Evolutionary conservation across 176 grass and related monocot genomes (phyloP).

Genomic region (Bothriochloa decipiens): DNA sequence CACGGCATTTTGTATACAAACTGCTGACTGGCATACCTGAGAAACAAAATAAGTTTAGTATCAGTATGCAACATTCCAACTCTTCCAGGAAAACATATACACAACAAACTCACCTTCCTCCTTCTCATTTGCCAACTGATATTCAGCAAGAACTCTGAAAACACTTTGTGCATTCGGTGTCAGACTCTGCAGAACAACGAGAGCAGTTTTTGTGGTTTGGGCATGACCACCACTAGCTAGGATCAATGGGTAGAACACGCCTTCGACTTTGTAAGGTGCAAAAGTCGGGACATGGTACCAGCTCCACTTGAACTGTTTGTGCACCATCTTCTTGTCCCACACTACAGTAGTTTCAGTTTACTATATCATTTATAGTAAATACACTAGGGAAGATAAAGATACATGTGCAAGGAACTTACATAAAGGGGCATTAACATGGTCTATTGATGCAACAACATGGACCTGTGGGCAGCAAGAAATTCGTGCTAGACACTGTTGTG

Average conservation of each 20-base stretch:
- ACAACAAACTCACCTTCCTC: constrained; percentile 72
- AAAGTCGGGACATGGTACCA: constrained; percentile 93
- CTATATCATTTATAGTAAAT: constrained; percentile 34
- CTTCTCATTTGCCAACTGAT: constrained; percentile 85
- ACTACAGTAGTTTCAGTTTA: constrained; percentile 54
- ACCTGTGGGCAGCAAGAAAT: constrained; percentile 78
- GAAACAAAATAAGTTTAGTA: constrained; percentile 36
- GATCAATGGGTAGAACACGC: constrained; percentile 80
- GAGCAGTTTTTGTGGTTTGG: constrained; percentile 86
- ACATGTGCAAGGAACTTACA: constrained; percentile 62
- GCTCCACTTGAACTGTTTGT: constrained; percentile 84
- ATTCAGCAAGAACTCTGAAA: constrained; percentile 89
- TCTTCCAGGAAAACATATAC: constrained; percentile 4
- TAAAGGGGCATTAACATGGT: constrained; percentile 90
- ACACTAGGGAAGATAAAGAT: constrained; percentile 5
- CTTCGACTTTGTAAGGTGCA: constrained; percentile 81
- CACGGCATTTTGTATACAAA: constrained; percentile 90
- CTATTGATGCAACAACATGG: constrained; percentile 71
- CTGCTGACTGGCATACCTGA: constrained; percentile 81
- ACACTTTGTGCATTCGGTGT: constrained; percentile 97
- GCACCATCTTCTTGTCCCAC: constrained; percentile 99
- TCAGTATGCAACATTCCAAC: constrained; percentile 18
- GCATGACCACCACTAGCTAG: constrained; percentile 75
- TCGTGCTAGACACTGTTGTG: constrained; percentile 80
- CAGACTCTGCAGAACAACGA: constrained; percentile 88